These are phyloP conservation scores for Pisolithus albus DNA, from an alignment of 768 basidiomycete species.

Conservation along the genomic window DNA sequence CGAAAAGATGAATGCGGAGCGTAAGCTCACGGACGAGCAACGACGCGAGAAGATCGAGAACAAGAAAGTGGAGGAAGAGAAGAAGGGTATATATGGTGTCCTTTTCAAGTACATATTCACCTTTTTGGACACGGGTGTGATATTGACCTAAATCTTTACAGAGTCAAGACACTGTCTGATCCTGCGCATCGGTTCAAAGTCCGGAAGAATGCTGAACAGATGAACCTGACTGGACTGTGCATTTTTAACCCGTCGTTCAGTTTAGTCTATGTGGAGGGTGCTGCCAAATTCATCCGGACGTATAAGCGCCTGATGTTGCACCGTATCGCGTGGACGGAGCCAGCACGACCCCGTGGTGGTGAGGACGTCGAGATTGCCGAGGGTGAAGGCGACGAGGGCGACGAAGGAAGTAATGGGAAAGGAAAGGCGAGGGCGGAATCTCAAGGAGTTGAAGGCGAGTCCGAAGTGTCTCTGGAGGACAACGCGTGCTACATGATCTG, in stretches of 20 bases:
- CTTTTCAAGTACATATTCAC: conserved; percentile 76
- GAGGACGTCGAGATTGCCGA: conserved; percentile 66
- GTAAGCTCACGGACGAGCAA: conserved; percentile 90
- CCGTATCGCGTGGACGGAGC: conserved; percentile 92
- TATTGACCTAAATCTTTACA: conserved; percentile 23
- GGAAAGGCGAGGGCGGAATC: conserved; percentile 30
- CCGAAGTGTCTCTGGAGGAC: conserved; percentile 56
- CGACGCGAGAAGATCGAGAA: conserved; percentile 77
- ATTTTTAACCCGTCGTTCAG: conserved; percentile 87
- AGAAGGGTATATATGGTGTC: conserved; percentile 73
- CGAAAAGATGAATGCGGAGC: conserved; percentile 88
- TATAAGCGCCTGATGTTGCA: conserved; percentile 83
- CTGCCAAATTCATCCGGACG: conserved; percentile 72
- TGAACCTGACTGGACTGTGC: conserved; percentile 80
- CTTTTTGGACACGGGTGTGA: neutral
- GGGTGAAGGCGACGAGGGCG: conserved; percentile 32
- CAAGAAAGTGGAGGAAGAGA: conserved; percentile 84
- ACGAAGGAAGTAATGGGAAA: conserved; percentile 22
- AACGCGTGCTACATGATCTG: conserved; percentile 90
- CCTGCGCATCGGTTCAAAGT: conserved; percentile 95
- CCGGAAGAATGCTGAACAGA: conserved; percentile 91
- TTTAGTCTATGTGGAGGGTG: conserved; percentile 92
- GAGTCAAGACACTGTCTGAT: conserved; percentile 84
- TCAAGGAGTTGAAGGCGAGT: conserved; percentile 4
- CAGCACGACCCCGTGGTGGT: conserved; percentile 68